Base-by-base conservation (phyloP, 2,329 filamentous ascomycete genomes). In the Aplosporella prunicola region DNA sequence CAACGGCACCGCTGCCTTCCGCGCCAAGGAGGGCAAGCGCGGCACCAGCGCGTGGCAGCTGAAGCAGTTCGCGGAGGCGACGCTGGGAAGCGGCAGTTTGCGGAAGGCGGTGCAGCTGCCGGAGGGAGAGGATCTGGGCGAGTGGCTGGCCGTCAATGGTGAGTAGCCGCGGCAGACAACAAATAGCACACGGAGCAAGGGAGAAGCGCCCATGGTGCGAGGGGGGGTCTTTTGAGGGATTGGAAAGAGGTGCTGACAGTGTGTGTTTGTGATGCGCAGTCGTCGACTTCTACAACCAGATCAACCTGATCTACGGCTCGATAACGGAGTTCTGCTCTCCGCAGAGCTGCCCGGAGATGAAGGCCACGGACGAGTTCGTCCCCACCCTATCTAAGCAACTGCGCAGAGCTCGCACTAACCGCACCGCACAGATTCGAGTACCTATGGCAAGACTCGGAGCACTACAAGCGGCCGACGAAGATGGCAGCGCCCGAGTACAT, bases 231-330 rank as follows among this genome's bases (percentile, higher is more conserved):
- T n/a, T 32, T 25, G 39, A 20, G 15, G 9, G 29, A 26, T 17
- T 10, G 20, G 20, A 26, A 26, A 26, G 24, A 18, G 24, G 15
- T 9, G 20, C 20, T 6, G n/a, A 5, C 33, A 15, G 23, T n/a
- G 10, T n/a, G n/a, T n/a, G n/a, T n/a, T n/a, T n/a, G 20, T 18
- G n/a, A 20, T 9, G n/a, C 7, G 36, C 49, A 94, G 88, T 98
- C 68, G 91, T 98, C 68, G 91, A 98, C 65, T 98, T 98, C 65
- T 98, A 98, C 76, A 98, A 98, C 69, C 91, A 98, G 65, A 93
- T 98, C 70, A 98, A 98, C 66, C 75, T 98, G 23, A 80, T 98
- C 42, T 98, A 98, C 61, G 93, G 93, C 42, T 91, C 91, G 48
- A 98, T 98, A 58, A 98, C 91, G 43, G 91, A 98, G 59, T 98